phyloP scores from a whole-genome alignment of 192 early-diverging fungal species.

The Linnemannia elongata region DNA sequence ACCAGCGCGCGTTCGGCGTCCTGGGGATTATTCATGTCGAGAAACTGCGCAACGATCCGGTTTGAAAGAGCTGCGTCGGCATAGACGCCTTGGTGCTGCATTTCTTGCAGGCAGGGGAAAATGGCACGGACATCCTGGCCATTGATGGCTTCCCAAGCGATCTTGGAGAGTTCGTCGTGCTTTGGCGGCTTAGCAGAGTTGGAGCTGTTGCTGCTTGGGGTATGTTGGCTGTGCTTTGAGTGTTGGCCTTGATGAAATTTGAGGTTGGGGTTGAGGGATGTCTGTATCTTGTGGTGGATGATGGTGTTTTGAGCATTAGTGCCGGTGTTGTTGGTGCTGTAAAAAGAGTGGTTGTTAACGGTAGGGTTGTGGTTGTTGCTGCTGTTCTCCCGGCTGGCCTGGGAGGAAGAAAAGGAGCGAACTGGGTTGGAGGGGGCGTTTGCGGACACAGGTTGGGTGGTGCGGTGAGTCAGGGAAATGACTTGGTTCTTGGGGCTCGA shows the following conservation, averaged over 20 bases:
- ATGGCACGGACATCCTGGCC: constrained; percentile 46
- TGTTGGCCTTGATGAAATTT: constrained; percentile 12
- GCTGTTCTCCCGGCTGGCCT: constrained; percentile 49
- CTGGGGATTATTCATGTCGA: constrained; percentile 27
- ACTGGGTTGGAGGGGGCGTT: constrained; percentile 45
- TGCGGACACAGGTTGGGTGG: constrained; percentile 23
- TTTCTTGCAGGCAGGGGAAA: constrained; percentile 43
- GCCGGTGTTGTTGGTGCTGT: constrained; percentile 10
- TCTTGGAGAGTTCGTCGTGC: constrained; percentile 36
- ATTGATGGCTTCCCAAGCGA: constrained; percentile 42
- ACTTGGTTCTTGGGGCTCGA: constrained; percentile 47
- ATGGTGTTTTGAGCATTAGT: background rate
- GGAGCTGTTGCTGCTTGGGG: background rate
- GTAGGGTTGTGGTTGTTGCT: constrained; percentile 19
- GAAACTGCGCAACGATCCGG: constrained; percentile 42
- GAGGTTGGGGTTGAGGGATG: constrained; percentile 24
- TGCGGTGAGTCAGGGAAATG: constrained; percentile 40
- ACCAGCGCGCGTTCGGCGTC: constrained; percentile 41
- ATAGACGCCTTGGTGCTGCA: constrained; percentile 42
- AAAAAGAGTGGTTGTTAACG: constrained; percentile 8
- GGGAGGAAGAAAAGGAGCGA: constrained; percentile 49
- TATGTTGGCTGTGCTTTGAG: background rate
- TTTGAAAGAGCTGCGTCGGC: constrained; percentile 44
- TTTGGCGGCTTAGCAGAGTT: constrained; percentile 1
- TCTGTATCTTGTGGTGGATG: constrained; percentile 23